A percentile compares a stretch with the other conserved stretches of the same genome.
phyloP scores from a whole-genome alignment of 768 basidiomycete species.

The Mycena filopes region DNA sequence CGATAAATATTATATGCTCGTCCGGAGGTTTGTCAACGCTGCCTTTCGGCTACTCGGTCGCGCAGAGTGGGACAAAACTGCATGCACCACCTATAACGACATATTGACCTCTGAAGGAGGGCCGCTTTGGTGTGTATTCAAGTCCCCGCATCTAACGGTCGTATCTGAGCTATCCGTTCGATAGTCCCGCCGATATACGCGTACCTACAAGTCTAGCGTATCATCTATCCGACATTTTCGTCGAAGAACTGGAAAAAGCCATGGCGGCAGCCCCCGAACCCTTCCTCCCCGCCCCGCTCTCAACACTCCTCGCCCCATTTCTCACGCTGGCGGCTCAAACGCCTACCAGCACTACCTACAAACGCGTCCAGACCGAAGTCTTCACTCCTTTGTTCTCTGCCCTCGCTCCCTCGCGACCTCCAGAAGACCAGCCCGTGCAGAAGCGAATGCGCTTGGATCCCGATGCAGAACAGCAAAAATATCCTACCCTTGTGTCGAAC shows the following conservation, averaged over 20 bases:
- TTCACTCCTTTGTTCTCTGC: conserved; percentile 75
- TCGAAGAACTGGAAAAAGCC: conserved; percentile 88
- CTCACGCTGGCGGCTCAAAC: conserved; percentile 77
- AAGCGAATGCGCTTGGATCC: conserved; percentile 59
- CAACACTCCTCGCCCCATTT: conserved; percentile 75
- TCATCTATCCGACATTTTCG: conserved; percentile 90
- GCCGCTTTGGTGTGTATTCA: conserved; percentile 76
- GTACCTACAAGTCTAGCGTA: conserved; percentile 84
- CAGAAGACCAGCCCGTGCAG: conserved; percentile 51
- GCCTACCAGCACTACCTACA: conserved; percentile 69
- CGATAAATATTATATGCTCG: conserved; percentile 98
- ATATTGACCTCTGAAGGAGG: conserved; percentile 78
- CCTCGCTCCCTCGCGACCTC: conserved; percentile 48
- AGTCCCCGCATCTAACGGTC: not conserved
- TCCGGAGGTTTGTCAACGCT: conserved; percentile 88
- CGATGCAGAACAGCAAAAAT: conserved; percentile 43
- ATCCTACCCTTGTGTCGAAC: conserved; percentile 60
- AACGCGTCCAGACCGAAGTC: conserved; percentile 75
- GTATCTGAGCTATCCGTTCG: conserved; percentile 13
- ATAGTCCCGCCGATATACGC: conserved; percentile 74
- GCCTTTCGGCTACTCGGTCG: conserved; percentile 84
- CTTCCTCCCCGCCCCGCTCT: conserved; percentile 57
- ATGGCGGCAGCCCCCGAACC: conserved; percentile 43
- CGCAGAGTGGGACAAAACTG: conserved; percentile 69
- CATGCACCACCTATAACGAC: conserved; percentile 70